Evolutionary conservation across 805 yeast genomes (phyloP).

Genomic region (Kuraishia molischiana): DNA sequence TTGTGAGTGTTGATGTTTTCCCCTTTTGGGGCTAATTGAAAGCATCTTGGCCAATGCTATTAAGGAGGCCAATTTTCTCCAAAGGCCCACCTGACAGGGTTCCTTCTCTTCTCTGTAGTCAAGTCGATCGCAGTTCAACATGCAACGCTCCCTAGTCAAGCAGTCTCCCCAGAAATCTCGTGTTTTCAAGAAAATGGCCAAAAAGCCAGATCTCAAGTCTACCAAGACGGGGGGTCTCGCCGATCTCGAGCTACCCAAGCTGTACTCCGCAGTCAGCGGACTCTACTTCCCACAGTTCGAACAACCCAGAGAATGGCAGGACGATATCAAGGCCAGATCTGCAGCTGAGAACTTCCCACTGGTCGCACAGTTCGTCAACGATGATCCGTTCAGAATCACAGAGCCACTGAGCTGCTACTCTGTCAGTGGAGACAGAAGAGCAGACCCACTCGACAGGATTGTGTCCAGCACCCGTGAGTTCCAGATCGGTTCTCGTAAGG

Average conservation of each 20-base stretch:
- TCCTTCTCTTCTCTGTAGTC: too few species aligned
- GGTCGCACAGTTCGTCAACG: not conserved
- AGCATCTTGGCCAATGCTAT: too few species aligned
- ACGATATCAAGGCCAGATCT: not conserved
- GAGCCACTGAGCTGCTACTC: not conserved
- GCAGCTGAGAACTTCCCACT: not conserved
- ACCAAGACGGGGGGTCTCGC: not conserved
- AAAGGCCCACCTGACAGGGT: too few species aligned
- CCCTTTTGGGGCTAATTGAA: too few species aligned
- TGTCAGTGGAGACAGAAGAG: not conserved
- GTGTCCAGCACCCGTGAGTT: not conserved
- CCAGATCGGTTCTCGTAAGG: not conserved
- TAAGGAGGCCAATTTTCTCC: too few species aligned
- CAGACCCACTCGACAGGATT: slow-evolving; percentile 1
- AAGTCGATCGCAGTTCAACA: too few species aligned
- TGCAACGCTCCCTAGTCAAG: too few species aligned
- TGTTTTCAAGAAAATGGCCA: too few species aligned
- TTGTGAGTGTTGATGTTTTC: too few species aligned
- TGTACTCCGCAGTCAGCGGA: not conserved
- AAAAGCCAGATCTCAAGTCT: too few species aligned
- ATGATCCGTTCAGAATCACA: not conserved
- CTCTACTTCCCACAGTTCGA: not conserved
- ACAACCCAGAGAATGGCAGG: not conserved
- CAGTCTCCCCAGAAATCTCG: too few species aligned
- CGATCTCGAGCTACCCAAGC: not conserved